A percentile compares a stretch with the other conserved stretches of the same genome.
phyloP scores from a whole-genome alignment of 179 eudicot genomes.

The Nepenthes alata region DNA sequence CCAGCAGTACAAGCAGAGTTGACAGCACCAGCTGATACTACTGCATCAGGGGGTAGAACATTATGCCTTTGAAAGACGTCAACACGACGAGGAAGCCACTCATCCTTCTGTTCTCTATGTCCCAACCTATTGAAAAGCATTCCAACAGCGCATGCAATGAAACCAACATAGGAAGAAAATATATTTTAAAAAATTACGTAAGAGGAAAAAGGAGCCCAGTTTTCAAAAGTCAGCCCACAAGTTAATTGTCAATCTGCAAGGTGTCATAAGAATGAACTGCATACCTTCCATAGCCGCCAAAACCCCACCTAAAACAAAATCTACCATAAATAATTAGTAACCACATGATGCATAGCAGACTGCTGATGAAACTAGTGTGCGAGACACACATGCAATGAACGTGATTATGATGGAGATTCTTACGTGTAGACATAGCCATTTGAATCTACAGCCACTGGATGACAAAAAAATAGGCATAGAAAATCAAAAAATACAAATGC shows the following conservation, averaged over 20 bases:
- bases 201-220: not conserved
- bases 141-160: not conserved
- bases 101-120: slow-evolving; percentile 97
- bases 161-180: not conserved
- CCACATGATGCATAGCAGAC: slow-evolving; percentile 1
- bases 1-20: slow-evolving; percentile 96
- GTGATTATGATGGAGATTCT: slow-evolving; percentile 19
- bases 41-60: slow-evolving; percentile 73
- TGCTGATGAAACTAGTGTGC: not conserved
- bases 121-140: slow-evolving; percentile 45
- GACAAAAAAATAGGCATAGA: not conserved
- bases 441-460: slow-evolving; percentile 85
- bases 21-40: slow-evolving; percentile 81
- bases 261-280: slow-evolving; percentile 6
- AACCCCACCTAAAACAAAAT: slow-evolving; percentile 71
- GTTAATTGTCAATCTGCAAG: not conserved
- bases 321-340: slow-evolving; percentile 2
- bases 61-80: slow-evolving; percentile 81
- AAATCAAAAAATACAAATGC: not conserved
- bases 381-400: not conserved
- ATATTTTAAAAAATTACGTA: not conserved
- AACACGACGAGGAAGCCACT: slow-evolving; percentile 72
- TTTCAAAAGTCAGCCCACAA: not conserved
- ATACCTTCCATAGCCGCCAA: slow-evolving; percentile 97
- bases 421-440: slow-evolving; percentile 97